phyloP scores from a whole-genome alignment of 257 asterid species.

The Solanum chiquidenum region DNA sequence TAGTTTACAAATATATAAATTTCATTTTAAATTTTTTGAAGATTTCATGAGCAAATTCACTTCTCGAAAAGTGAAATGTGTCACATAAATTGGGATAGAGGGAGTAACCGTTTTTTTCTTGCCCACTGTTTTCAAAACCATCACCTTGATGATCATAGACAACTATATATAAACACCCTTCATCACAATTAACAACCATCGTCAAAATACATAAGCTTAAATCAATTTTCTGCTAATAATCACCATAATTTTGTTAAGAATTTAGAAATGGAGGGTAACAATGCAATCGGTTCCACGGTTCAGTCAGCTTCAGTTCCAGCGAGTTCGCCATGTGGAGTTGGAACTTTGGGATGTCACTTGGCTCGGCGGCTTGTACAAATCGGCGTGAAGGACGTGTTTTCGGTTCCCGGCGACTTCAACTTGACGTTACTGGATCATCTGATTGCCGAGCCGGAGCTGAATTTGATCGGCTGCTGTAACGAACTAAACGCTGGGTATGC shows the following conservation, averaged over 20 bases:
- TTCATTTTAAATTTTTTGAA: too few relatives aligned
- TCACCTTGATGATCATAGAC: background rate
- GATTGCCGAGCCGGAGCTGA: constrained; percentile 58
- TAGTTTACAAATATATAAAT: too few relatives aligned
- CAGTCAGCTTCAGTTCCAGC: constrained; percentile 3
- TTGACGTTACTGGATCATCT: constrained; percentile 51
- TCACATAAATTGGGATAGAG: too few relatives aligned
- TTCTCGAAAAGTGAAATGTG: too few relatives aligned
- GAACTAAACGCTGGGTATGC: constrained; percentile 80
- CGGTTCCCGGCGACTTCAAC: constrained; percentile 78
- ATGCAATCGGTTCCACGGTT: background rate
- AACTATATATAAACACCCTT: background rate
- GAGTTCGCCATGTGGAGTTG: constrained; percentile 4
- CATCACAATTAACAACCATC: background rate
- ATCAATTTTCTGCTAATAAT: background rate
- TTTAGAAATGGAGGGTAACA: constrained; percentile 18
- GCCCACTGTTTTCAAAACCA: constrained; percentile 25
- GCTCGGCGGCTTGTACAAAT: constrained; percentile 64
- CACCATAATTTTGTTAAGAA: background rate
- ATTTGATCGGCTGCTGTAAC: constrained; percentile 66
- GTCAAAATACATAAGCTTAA: background rate
- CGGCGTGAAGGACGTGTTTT: constrained; percentile 59
- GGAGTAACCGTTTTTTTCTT: background rate
- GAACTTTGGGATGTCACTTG: constrained; percentile 53
- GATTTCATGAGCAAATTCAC: too few relatives aligned